Evolutionary conservation across 805 yeast species (phyloP), one percentile per base, ranked within the genome.

Genomic region (Myxozyma sirexii): DNA sequence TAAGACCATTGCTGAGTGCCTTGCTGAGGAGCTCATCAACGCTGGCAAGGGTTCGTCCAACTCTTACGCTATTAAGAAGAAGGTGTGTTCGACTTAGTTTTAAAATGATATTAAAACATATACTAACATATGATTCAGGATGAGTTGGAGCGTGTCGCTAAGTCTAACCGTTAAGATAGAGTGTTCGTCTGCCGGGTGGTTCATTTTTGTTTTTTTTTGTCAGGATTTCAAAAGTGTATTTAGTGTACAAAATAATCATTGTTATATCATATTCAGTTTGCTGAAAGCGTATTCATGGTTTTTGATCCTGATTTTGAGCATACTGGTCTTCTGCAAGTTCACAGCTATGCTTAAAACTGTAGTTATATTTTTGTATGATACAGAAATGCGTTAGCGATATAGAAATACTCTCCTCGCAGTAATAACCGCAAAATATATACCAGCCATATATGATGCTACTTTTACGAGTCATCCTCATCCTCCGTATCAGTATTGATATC

Each of bases 71-170:
- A 96, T 94, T 85, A 94, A 94, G 96, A 94, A 94, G 99, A 94
- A 94, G 96, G 65, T 61, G 54, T 29, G 48, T 37, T 27, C 15
- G 15, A 17, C 4, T 3, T 21, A 58, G 4, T 29, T 19, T 12
- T 38, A 21, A 3, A 10, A 21, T 13, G 10, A 2, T 5, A 38
- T 10, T 10, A 43, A 17, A 13, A 4, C 42, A 31, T n/a, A 49
- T 29, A 21, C 57, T 56, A 51, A 50, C 59, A 35, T 2, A 15
- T 6, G 17, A 19, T 38, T 24, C 39, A 61, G 65, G 99, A 94
- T 82, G 99, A 94, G 87, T 89, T 94, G 81, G 99, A 94, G 88
- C 96, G 99, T 89, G 99, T 94, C 82, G 99, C 99, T 80, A 94
- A 94, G 85, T 93, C 99, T 80, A 94, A 94, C 97, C 99, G 99